These are phyloP conservation scores for Talaromyces sp. DNA, from an alignment of 2,329 filamentous ascomycete genomes.

Conservation along the genomic window DNA sequence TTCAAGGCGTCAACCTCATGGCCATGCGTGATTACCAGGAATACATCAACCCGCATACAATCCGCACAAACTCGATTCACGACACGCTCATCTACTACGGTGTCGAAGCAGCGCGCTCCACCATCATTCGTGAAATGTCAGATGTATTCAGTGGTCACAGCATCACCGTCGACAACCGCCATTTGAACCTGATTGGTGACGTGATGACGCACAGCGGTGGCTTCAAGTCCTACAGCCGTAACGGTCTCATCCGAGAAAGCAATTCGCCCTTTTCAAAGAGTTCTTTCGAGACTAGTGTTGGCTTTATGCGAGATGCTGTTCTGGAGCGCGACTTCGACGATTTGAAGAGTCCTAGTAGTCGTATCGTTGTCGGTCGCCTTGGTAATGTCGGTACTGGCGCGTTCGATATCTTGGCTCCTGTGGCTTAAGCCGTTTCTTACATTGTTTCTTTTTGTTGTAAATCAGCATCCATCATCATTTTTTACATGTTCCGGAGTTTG, in stretches of 20 bases:
- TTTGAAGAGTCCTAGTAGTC: slow-evolving; percentile 75
- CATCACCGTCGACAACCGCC: slow-evolving; percentile 85
- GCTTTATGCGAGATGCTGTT: slow-evolving; percentile 89
- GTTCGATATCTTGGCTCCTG: slow-evolving; percentile 74
- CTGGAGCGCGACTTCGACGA: slow-evolving; percentile 88
- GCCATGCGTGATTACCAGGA: slow-evolving; percentile 88
- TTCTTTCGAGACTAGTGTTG: slow-evolving; percentile 97
- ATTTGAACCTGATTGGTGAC: slow-evolving; percentile 92
- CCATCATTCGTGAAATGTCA: slow-evolving; percentile 81
- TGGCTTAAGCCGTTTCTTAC: slow-evolving; percentile 33
- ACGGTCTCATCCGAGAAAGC: slow-evolving; percentile 73
- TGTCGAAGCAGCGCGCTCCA: slow-evolving; percentile 84
- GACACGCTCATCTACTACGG: slow-evolving; percentile 83
- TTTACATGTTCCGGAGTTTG: slow-evolving; percentile 3
- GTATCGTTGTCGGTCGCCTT: slow-evolving; percentile 82
- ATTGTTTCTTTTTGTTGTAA: neutral
- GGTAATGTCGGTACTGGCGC: slow-evolving; percentile 83
- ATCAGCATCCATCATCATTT: neutral
- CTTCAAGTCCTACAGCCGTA: slow-evolving; percentile 89
- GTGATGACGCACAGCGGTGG: slow-evolving; percentile 94
- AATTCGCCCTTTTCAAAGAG: slow-evolving; percentile 96
- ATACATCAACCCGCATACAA: slow-evolving; percentile 78
- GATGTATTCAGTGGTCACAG: slow-evolving; percentile 86
- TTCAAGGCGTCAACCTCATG: slow-evolving; percentile 79
- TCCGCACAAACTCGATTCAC: slow-evolving; percentile 89